Conservation (phyloP, 768 basidiomycete species). For the Mycena haematopus region DNA sequence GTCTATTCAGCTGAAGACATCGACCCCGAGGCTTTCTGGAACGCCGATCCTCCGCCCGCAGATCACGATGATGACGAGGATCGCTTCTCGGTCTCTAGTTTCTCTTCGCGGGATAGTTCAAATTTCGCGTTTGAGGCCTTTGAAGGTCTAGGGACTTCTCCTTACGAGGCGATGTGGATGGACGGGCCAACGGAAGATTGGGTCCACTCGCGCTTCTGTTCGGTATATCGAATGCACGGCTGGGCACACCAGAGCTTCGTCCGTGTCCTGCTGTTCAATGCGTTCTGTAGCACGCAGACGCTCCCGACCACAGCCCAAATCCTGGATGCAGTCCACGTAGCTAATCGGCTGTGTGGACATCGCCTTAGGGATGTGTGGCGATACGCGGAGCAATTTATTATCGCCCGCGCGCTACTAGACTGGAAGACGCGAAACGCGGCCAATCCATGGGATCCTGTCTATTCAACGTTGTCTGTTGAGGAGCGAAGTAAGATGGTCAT, state of each 20-base stretch:
- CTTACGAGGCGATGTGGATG: conserved; percentile 19
- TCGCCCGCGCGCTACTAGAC: neutral
- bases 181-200: conserved; percentile 29
- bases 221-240: conserved; percentile 24
- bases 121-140: neutral
- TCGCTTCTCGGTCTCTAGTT: conserved; percentile 1
- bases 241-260: conserved; percentile 30
- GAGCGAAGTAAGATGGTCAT: conserved; percentile 6
- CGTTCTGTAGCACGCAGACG: conserved; percentile 18
- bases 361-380: neutral
- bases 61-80: conserved; percentile 9
- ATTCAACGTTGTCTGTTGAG: neutral
- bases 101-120: neutral
- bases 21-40: conserved; percentile 30
- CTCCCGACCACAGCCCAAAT: conserved; percentile 19
- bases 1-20: conserved; percentile 30
- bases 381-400: neutral
- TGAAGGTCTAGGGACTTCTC: neutral
- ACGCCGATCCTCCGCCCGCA: conserved; percentile 29
- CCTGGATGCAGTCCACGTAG: conserved; percentile 17
- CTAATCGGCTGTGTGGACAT: neutral
- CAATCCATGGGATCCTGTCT: neutral
- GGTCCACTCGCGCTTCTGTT: conserved; percentile 31
- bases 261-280: conserved; percentile 28
- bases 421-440: neutral